Base-by-base conservation (phyloP, 1,284 basidiomycete genomes). In the Rhodotorula sp. region DNA sequence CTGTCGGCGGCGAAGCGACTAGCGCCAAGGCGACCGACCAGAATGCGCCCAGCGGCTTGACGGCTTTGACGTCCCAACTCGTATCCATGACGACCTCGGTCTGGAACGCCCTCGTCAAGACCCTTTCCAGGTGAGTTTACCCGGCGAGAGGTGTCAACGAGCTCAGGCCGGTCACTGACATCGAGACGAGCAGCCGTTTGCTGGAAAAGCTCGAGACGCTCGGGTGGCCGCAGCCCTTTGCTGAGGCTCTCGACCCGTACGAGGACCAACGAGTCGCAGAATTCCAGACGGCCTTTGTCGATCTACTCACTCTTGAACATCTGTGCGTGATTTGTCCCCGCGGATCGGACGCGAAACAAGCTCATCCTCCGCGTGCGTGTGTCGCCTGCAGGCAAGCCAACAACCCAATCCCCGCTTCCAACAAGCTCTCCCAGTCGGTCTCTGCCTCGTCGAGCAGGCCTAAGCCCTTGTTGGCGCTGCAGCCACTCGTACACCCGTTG, bases 401-500 rank as follows among this genome's bases (percentile, higher is more conserved):
- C 51, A 59, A n/a, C 30, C 68, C 64, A 18, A 53, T 49, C 49
- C 60, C 30, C 24, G 55, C 73, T 33, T 30, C 68, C 37, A 64
- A 60, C 30, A 59, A 45, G 20, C 54, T 10, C 20, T 46, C 3
- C 33, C 48, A 54, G 53, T 54, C 53, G 12, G 53, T 54, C 53
- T 54, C 53, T n/a, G 53, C 7, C 26, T 20, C 30, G 17, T 68
- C 62, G 26, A 62, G 58, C 37, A 55, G 58, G 33, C 62, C 64
- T 83, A 85, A 67, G 86, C 88, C 2, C 79, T 93, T 62, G 91
- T 63, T 93, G 80, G 86, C 94, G 3, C 79, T 97, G 15, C 88
- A 92, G 77, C 89, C 91, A 0, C 86, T 99, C n/a, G 85, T 93
- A 4, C 87, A 89, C 67, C 91, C 94, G 0, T 85, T 99, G 60